Conservation (phyloP, 352 stramenopile genomes). For the Globisporangium yorkense region DNA sequence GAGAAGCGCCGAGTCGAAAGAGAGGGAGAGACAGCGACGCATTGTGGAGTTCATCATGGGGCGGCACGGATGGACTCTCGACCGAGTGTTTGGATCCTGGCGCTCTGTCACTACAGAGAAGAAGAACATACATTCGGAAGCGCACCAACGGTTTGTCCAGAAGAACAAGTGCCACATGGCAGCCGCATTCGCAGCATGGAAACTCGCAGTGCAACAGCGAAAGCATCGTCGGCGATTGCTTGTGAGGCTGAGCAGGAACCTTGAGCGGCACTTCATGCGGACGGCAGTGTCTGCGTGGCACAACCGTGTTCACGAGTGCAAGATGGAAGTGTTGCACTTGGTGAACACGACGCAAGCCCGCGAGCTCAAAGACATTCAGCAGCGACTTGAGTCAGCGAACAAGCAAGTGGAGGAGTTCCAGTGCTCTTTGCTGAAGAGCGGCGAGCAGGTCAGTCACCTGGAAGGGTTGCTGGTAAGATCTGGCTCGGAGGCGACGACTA, state of each 20-base stretch:
- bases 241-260: not conserved
- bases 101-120: conserved; percentile 10
- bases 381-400: not conserved
- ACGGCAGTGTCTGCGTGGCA: conserved; percentile 20
- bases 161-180: not conserved
- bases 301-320: not conserved
- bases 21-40: conserved; percentile 24
- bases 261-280: conserved; percentile 13
- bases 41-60: conserved; percentile 31
- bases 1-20: conserved; percentile 3
- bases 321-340: not conserved
- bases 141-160: not conserved
- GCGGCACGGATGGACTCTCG: conserved; percentile 18
- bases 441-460: not conserved
- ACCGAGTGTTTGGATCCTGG: conserved; percentile 28
- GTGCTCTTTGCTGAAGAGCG: not conserved
- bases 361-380: not conserved
- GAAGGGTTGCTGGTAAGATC: not conserved
- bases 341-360: not conserved
- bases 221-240: not conserved
- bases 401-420: conserved; percentile 5
- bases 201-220: not conserved
- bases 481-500: not conserved
- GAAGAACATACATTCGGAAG: conserved; percentile 3
- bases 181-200: not conserved